Evolutionary conservation across 345 rosid genomes (phyloP).

Genomic region (Isatis tinctoria): DNA sequence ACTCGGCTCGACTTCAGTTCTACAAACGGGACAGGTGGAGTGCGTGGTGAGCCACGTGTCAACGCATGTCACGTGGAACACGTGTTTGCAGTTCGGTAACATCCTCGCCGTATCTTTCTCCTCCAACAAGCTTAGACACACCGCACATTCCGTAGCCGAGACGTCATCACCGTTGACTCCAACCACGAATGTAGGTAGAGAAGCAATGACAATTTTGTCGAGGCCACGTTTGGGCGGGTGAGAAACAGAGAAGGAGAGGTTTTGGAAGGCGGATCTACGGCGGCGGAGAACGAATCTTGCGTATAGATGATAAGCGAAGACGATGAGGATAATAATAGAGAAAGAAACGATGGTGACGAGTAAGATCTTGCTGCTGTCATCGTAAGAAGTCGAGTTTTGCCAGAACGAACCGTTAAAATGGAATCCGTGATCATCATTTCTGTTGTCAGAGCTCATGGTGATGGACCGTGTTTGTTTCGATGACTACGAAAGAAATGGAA

Average conservation of each 20-base stretch:
- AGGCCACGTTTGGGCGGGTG: constrained; percentile 55
- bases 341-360: constrained; percentile 40
- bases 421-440: not conserved
- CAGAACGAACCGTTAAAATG: constrained; percentile 1
- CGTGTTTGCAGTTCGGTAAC: constrained; percentile 72
- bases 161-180: not conserved
- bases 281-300: constrained; percentile 36
- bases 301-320: constrained; percentile 41
- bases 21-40: constrained; percentile 76
- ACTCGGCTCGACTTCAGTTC: constrained; percentile 65
- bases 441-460: constrained; percentile 18
- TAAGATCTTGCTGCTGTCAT: constrained; percentile 44
- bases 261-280: constrained; percentile 35
- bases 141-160: constrained; percentile 46
- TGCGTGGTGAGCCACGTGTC: constrained; percentile 60
- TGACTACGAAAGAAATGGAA: not conserved
- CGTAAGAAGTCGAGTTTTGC: constrained; percentile 14
- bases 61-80: constrained; percentile 65
- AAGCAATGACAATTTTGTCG: constrained; percentile 41
- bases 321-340: constrained; percentile 37
- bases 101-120: constrained; percentile 57
- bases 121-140: constrained; percentile 62
- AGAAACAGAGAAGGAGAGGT: constrained; percentile 4
- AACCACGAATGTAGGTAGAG: constrained; percentile 49
- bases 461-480: not conserved